Percentiles rank a stretch among this genome's conserved stretches.
phyloP scores from a whole-genome alignment of 2,329 filamentous ascomycete genomes.

The Dothistroma pini region DNA sequence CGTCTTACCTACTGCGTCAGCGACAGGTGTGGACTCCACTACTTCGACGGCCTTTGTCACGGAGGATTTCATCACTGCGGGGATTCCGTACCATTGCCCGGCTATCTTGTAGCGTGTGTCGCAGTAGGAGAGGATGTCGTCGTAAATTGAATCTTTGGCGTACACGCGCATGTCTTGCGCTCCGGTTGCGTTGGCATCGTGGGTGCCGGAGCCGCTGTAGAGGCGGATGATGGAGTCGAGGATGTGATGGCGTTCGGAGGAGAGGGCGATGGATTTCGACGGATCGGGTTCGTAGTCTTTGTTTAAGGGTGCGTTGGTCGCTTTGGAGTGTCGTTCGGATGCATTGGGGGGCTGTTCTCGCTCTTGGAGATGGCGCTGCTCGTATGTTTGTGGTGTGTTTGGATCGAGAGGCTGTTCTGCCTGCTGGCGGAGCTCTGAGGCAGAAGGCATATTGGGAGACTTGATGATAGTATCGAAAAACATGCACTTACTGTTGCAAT shows the following conservation, averaged over 20 bases:
- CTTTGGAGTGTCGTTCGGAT: conserved; percentile 20
- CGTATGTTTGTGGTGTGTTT: conserved; percentile 2
- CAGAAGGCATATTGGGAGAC: neutral
- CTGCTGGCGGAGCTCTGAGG: neutral
- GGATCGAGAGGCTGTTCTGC: neutral
- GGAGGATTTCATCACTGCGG: conserved; percentile 17
- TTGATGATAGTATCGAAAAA: neutral
- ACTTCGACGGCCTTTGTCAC: conserved; percentile 17
- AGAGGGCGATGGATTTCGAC: conserved; percentile 34
- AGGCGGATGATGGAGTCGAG: conserved; percentile 43
- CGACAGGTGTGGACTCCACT: conserved; percentile 9
- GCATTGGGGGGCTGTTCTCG: conserved; percentile 1
- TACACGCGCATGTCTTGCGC: conserved; percentile 47
- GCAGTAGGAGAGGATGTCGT: conserved; percentile 48
- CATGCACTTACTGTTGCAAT: neutral
- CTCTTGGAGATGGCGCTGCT: neutral
- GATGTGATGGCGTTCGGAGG: conserved; percentile 39
- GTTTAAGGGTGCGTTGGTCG: conserved; percentile 31
- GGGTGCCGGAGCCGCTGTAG: conserved; percentile 47
- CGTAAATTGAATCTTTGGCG: conserved; percentile 44
- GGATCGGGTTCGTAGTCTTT: conserved; percentile 45
- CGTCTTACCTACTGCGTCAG: conserved; percentile 16
- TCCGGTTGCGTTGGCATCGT: conserved; percentile 29
- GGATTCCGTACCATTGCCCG: conserved; percentile 48
- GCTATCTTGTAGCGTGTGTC: conserved; percentile 52